Conservation (phyloP, 1,284 basidiomycete genomes). For the Malassezia slooffiae region DNA sequence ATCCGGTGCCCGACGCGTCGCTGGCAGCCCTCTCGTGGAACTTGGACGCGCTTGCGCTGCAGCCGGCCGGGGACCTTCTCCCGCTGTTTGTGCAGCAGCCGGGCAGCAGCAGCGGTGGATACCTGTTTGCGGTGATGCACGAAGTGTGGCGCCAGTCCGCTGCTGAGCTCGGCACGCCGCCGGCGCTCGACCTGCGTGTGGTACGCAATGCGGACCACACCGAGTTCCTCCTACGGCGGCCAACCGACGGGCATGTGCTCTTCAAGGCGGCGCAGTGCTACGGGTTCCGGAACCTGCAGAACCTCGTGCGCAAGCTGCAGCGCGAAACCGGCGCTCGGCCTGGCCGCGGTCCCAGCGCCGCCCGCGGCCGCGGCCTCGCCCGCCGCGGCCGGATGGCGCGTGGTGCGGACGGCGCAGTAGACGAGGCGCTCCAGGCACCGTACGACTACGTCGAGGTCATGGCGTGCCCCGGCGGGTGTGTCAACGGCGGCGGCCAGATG, state of each 20-base stretch:
- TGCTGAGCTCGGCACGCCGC: conserved; percentile 10
- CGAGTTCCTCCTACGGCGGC: conserved; percentile 53
- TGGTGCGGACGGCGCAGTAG: conserved; percentile 1
- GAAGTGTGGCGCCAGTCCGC: conserved; percentile 29
- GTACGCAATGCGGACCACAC: conserved; percentile 53
- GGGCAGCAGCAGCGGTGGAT: conserved; percentile 86
- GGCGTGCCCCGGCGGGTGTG: conserved; percentile 95
- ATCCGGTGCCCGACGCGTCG: conserved; percentile 6
- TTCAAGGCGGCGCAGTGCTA: conserved; percentile 93
- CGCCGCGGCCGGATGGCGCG: conserved; percentile 4
- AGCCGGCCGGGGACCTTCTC: conserved; percentile 2
- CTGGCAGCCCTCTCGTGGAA: conserved; percentile 13
- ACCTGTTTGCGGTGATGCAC: conserved; percentile 56
- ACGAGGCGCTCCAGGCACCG: conserved; percentile 51
- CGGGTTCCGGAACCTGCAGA: conserved; percentile 94
- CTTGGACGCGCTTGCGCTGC: conserved; percentile 10
- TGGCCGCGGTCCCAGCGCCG: conserved; percentile 13
- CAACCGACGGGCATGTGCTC: conserved; percentile 52
- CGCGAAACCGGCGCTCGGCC: conserved; percentile 52
- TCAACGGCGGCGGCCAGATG: conserved; percentile 87
- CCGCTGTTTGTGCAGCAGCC: conserved; percentile 54
- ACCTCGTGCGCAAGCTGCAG: conserved; percentile 72
- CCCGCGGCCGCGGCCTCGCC: no score
- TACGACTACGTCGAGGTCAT: conserved; percentile 98
- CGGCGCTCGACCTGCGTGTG: conserved; percentile 28